phyloP scores from a whole-genome alignment of 805 yeast species.

The Pichia ethanolica region DNA sequence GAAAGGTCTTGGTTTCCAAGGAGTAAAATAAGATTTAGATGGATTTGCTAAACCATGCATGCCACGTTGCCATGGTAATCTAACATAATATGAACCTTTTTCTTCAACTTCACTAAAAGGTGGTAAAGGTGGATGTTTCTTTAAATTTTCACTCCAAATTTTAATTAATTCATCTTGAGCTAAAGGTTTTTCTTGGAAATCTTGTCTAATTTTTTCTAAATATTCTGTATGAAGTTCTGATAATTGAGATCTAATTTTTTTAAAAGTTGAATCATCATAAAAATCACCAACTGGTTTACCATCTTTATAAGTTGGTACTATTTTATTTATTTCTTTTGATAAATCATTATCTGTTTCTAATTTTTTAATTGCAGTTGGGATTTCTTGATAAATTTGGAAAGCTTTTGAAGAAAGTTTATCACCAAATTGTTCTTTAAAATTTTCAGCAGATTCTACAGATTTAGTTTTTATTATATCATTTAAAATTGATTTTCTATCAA shows the following conservation, averaged over 20 bases:
- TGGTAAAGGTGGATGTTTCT: conserved; percentile 35
- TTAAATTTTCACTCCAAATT: conserved; percentile 43
- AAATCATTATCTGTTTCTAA: conserved; percentile 33
- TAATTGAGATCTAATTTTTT: conserved; percentile 27
- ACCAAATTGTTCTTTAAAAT: conserved; percentile 33
- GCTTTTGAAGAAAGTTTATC: conserved; percentile 26
- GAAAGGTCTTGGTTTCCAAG: conserved; percentile 94
- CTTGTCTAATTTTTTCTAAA: conserved; percentile 26
- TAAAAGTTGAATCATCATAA: conserved; percentile 24
- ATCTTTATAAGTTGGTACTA: conserved; percentile 26
- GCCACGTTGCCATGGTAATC: conserved; percentile 75
- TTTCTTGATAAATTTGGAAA: conserved; percentile 28
- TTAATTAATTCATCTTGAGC: conserved; percentile 23
- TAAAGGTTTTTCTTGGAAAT: conserved; percentile 19
- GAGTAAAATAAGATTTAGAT: conserved; percentile 81
- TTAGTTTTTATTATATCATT: conserved; percentile 32
- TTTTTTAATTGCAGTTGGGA: conserved; percentile 21
- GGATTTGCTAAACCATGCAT: conserved; percentile 77
- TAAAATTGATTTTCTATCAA: conserved; percentile 43
- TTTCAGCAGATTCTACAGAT: conserved; percentile 18
- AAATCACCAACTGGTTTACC: conserved; percentile 24
- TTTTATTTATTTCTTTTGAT: conserved; percentile 42
- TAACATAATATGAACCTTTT: conserved; percentile 32
- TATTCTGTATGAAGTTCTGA: conserved; percentile 28
- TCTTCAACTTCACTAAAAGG: conserved; percentile 27